phyloP scores from a whole-genome alignment of 108 stramenopile genomes.

The Fragilariopsis cylindrus region DNA sequence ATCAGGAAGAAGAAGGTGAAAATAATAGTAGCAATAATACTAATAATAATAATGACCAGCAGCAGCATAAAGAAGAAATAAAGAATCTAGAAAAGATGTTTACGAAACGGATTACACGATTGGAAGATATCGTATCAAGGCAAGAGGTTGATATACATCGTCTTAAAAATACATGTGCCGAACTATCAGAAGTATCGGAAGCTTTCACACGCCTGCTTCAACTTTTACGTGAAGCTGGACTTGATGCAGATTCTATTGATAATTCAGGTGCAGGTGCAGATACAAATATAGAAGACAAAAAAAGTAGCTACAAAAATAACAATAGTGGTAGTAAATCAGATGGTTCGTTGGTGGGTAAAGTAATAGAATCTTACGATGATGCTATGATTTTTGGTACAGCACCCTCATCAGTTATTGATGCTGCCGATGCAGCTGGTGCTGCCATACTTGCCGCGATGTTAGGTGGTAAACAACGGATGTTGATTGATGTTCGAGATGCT shows the following conservation, averaged over 20 bases:
- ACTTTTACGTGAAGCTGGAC: constrained; percentile 66
- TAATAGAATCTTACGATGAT: constrained; percentile 60
- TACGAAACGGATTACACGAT: constrained; percentile 49
- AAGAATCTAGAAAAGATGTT: constrained; percentile 15
- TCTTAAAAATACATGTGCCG: constrained; percentile 60
- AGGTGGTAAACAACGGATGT: constrained; percentile 86
- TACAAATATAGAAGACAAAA: constrained; percentile 1
- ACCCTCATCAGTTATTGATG: constrained; percentile 83
- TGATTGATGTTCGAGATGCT: constrained; percentile 91
- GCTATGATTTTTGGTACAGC: constrained; percentile 85
- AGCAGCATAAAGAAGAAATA: background rate
- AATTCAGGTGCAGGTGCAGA: background rate
- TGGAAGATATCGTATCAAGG: constrained; percentile 70
- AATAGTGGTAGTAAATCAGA: background rate
- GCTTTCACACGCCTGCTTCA: constrained; percentile 64
- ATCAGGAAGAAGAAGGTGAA: background rate
- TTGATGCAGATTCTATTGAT: constrained; percentile 38
- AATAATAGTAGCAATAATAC: background rate
- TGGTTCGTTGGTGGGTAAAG: constrained; percentile 6
- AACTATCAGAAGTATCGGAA: constrained; percentile 48
- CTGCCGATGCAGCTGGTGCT: constrained; percentile 85
- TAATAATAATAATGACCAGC: background rate
- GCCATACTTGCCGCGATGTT: constrained; percentile 80
- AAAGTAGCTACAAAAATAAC: background rate
- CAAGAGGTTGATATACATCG: constrained; percentile 74